Evolutionary conservation across 441 rosid species (phyloP), one percentile per base, ranked within the genome.

Genomic region (Eruca vesicaria): DNA sequence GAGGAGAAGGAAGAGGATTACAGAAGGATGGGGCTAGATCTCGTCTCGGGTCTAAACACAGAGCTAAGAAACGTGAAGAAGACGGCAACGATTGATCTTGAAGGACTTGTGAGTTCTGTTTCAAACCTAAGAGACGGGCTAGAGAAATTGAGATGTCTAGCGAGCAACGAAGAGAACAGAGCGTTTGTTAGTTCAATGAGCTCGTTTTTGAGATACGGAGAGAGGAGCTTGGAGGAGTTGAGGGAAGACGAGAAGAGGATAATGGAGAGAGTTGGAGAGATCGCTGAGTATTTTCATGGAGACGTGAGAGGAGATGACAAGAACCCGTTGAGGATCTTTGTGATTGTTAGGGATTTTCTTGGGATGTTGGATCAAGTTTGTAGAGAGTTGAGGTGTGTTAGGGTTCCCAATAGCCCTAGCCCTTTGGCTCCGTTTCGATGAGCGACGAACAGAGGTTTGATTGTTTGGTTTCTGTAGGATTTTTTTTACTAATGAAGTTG

Each of bases 321-420:
- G 53, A 96, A 89, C 64, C 98, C 97, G 14, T 86, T 96, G 7
- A 76, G 93, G 73, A 96, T 96, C 23, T 93, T 96, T 67, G 97
- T 96, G 88, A 96, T 96, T 66, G 99, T 96, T 18, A 96, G 99
- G 74, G 99, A 96, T 72, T 96, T 96, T 78, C 73, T 96, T 71
- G 97, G 97, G 48, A 91, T 91, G 97, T 70, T 96, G 80, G 99
- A 91, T 84, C 90, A 88, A 82, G 94, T 96, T 5, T 96, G 98
- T 74, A 96, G 88, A 79, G 98, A 91, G 73, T 84, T 96, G 72
- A 96, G 97, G 68, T 86, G 85, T 83, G 50, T 75, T 38, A 90
- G 83, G 86, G 79, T 82, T 15, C 86, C 91, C 6, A 82, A 79
- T 31, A 85, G 84, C 82, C 88, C 91, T 18, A 89, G 79, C 57